Evolutionary conservation across 306 rosid genomes (phyloP), one percentile per base, ranked within the genome.

Genomic region (Acacia acuminata): DNA sequence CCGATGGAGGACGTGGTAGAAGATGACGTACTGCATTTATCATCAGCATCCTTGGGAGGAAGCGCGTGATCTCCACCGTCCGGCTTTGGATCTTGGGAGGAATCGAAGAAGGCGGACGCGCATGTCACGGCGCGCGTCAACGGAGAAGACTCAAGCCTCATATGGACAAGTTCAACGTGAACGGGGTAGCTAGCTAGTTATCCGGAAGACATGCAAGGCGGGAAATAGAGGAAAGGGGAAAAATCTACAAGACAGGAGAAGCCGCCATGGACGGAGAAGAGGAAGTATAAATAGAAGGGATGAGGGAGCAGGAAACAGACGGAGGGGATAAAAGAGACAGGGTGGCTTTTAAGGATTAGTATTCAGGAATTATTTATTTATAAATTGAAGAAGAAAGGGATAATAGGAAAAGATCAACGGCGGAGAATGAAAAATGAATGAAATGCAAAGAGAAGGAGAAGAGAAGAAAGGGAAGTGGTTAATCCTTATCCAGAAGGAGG

Each of bases 1-100:
- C 98, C 97, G 78, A 94, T 92, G 82, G 98, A 94, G 7, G 97
- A 90, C 10, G 94, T 79, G 8, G 86, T 77, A 8, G 96, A 65
- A 15, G 92, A 84, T 12, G 91, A 66, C 0, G 87, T 22, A 64
- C 83, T 70, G 69, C 87, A 92, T 36, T 42, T 48, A 19, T 66
- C 86, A 17, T 83, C 84, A 3, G 68, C 30, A 14, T 3, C 44
- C 68, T 77, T 73, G 48, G 72, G 78, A 15, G 82, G 86, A 43
- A 43, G 78, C 16, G 61, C 34, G 61, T 58, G 87, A 36, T 77
- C 76, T 15, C 2, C 66, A 14, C 58, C 60, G 22, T 15, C 17
- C 4, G 45, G 19, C 22, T 38, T 75, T 22, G 50, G 80, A 66
- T 83, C 82, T 27, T 34, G 60, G 65, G 78, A 34, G 32, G 82